Base-by-base conservation (phyloP, 2,329 filamentous ascomycete species). In the Pseudogymnoascus sp. region DNA sequence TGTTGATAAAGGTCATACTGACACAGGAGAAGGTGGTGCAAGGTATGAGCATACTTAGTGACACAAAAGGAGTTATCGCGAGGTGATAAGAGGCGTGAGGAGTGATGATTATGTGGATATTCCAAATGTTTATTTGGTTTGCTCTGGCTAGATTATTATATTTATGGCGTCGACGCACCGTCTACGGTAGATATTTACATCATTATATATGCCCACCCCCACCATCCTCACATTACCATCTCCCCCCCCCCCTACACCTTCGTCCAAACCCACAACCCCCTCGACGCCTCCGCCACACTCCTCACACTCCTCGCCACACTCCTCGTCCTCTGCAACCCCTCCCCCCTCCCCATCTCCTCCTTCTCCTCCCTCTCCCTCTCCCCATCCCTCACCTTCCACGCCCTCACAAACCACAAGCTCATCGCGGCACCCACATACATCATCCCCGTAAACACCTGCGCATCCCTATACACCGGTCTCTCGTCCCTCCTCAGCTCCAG, bases 371-470 rank as follows among this genome's bases (percentile, higher is more conserved):
- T 33, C 28, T 60, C 35, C 28, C 28, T 38, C 53, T 60, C 53
- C 8, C 21, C 31, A 21, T 60, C 53, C 53, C 53, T 33, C 70
- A 86, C 79, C 74, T 85, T 85, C 84, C 83, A 86, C 0, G 78
- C 78, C 61, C 82, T 73, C 60, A 85, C 71, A 10, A 82, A 68
- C 72, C 79, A 78, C 67, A 84, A 67, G 63, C 78, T 79, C 1
- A 74, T 65, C 2, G 83, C 78, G 0, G 79, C 83, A 0, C 75
- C 79, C 13, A 85, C 69, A 70, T 85, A 86, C 79, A 84, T 84
- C 70, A 81, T 79, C 15, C 64, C 64, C 21, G 59, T 59, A 23
- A 65, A 65, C 4, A 65, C 40, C 62, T 65, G 64, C 10, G 62
- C 62, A 40, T 65, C 61, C 17, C 62, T 62, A 50, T 63, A 65